Evolutionary conservation across 2,329 filamentous ascomycete genomes (phyloP).

Genomic region (Sporothrix dimorphospora): DNA sequence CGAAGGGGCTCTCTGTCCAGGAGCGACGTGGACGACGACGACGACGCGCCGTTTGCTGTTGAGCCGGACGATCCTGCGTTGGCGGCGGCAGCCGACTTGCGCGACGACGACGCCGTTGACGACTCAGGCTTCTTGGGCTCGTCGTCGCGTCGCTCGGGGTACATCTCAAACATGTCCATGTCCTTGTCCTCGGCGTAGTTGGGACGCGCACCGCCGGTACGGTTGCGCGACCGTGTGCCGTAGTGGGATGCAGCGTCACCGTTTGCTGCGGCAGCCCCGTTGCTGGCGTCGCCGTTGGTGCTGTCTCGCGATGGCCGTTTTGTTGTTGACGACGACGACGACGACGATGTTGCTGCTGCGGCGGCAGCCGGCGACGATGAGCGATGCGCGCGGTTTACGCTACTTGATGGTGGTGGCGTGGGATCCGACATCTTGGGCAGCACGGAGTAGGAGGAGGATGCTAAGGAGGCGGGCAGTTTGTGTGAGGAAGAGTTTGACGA

Average conservation of each 20-base stretch:
- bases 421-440: conserved; percentile 42
- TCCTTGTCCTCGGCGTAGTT: conserved; percentile 97
- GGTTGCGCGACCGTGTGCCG: conserved; percentile 91
- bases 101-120: conserved; percentile 38
- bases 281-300: conserved; percentile 41
- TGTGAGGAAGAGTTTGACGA: conserved; percentile 30
- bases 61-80: neutral
- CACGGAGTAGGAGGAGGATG: conserved; percentile 37
- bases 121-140: conserved; percentile 60
- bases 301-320: conserved; percentile 52
- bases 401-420: conserved; percentile 25
- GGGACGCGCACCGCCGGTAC: conserved; percentile 74
- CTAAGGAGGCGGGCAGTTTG: conserved; percentile 37
- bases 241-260: conserved; percentile 57
- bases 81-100: conserved; percentile 33
- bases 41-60: neutral
- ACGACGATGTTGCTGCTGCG: conserved; percentile 43
- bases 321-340: conserved; percentile 49
- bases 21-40: conserved; percentile 20
- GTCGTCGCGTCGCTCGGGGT: conserved; percentile 58
- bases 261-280: conserved; percentile 2
- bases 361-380: conserved; percentile 23
- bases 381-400: neutral
- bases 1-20: conserved; percentile 30
- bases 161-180: conserved; percentile 77